Percentiles rank a stretch among this genome's conserved stretches.
Conservation (phyloP, 2,329 filamentous ascomycete genomes). For the Aaosphaeria arxii region DNA sequence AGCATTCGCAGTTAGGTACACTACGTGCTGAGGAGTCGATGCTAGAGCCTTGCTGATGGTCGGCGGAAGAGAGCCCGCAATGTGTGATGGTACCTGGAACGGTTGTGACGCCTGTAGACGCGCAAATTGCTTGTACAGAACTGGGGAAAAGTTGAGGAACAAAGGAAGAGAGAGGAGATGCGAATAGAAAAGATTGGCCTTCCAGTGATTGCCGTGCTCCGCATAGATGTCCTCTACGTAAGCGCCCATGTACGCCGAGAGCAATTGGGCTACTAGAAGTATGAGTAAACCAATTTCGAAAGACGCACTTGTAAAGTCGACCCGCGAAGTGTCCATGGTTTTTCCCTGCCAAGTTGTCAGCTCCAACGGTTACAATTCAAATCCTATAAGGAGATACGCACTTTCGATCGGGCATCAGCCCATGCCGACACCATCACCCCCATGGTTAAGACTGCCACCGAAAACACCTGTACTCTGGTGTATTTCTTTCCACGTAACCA, state of each 20-base stretch:
- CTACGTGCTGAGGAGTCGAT: constrained; percentile 62
- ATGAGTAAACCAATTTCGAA: constrained; percentile 73
- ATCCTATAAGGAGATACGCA: constrained; percentile 32
- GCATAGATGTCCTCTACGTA: constrained; percentile 91
- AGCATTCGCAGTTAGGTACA: constrained; percentile 72
- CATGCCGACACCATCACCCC: constrained; percentile 87
- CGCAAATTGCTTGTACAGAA: constrained; percentile 62
- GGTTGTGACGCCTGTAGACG: constrained; percentile 63
- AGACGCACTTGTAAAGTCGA: constrained; percentile 39
- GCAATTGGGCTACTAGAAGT: constrained; percentile 80
- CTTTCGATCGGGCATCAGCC: constrained; percentile 85
- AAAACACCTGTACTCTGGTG: constrained; percentile 72
- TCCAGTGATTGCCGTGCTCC: constrained; percentile 84
- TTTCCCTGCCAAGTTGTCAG: constrained; percentile 34
- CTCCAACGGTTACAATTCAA: constrained; percentile 4
- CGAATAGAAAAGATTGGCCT: constrained; percentile 94
- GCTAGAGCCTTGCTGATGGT: constrained; percentile 26
- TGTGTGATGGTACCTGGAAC: constrained; percentile 41
- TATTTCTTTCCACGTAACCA: constrained; percentile 84
- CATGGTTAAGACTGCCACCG: constrained; percentile 77
- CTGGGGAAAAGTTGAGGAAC: constrained; percentile 69
- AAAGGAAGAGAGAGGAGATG: constrained; percentile 72
- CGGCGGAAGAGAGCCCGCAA: constrained; percentile 27
- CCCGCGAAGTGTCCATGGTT: constrained; percentile 40
- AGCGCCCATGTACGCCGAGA: constrained; percentile 91